These are phyloP conservation scores for Clavariopsis aquatica DNA, from an alignment of 495 filamentous ascomycete genomes.

Conservation along the genomic window DNA sequence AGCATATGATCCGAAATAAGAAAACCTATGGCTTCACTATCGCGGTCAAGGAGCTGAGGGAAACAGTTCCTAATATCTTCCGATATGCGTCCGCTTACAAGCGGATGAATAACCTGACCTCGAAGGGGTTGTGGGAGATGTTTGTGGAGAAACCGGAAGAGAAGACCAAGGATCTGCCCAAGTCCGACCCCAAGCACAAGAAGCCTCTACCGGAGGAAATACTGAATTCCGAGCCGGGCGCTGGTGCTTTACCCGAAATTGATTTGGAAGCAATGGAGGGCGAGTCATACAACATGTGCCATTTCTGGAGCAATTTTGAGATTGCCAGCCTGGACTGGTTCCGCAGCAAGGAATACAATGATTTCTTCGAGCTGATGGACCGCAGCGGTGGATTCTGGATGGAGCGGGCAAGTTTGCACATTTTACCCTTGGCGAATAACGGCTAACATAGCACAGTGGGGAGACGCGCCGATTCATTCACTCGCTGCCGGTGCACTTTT, in stretches of 20 bases:
- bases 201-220: conserved; percentile 82
- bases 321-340: conserved; percentile 95
- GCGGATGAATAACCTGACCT: conserved; percentile 84
- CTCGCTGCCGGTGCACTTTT: conserved; percentile 90
- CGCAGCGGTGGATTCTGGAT: conserved; percentile 98
- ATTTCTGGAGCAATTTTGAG: conserved; percentile 99
- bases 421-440: conserved; percentile 1
- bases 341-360: conserved; percentile 92
- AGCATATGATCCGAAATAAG: conserved; percentile 85
- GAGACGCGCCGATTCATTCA: conserved; percentile 97
- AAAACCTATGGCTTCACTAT: conserved; percentile 99
- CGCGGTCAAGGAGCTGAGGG: conserved; percentile 95
- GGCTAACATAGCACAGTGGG: conserved; percentile 68
- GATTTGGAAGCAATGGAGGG: conserved; percentile 95
- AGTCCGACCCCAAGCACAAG: conserved; percentile 67
- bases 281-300: conserved; percentile 99
- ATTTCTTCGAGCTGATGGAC: conserved; percentile 99
- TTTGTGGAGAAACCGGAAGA: conserved; percentile 77
- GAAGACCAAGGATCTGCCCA: conserved; percentile 51
- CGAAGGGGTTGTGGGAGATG: conserved; percentile 98
- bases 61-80: conserved; percentile 99
- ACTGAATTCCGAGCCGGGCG: conserved; percentile 70
- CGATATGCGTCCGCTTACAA: conserved; percentile 99
- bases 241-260: conserved; percentile 71
- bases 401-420: conserved; percentile 75